Percentiles rank a stretch among this genome's conserved stretches.
Evolutionary conservation across 345 rosid species (phyloP).

Genomic region (Kernera saxatilis): DNA sequence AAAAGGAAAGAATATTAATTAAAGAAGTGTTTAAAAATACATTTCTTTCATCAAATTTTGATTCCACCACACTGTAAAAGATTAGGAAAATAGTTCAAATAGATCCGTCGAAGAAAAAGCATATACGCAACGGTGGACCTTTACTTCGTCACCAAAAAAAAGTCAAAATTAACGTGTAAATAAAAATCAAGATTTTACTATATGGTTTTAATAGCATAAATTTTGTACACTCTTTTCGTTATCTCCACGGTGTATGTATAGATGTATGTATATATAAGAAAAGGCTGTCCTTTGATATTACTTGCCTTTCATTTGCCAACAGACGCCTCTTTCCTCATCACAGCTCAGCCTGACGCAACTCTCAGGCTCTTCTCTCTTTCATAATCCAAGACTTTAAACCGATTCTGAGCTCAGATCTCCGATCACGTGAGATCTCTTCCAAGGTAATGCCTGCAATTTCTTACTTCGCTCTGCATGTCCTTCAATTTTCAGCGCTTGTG

Average conservation of each 20-base stretch:
- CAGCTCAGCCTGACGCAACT: slow-evolving; percentile 25
- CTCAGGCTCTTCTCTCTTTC: slow-evolving; percentile 7
- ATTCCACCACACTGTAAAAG: too few relatives aligned
- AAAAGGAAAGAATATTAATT: too few relatives aligned
- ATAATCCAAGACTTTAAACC: neutral
- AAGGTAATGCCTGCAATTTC: neutral
- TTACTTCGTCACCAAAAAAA: slow-evolving; percentile 4
- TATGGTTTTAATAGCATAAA: too few relatives aligned
- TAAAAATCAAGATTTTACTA: neutral
- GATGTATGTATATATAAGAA: neutral
- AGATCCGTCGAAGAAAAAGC: neutral
- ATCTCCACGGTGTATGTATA: neutral
- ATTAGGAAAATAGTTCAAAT: too few relatives aligned
- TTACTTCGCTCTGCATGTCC: neutral
- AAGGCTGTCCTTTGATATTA: neutral
- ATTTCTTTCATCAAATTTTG: too few relatives aligned
- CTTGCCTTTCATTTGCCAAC: slow-evolving; percentile 17
- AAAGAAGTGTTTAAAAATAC: too few relatives aligned
- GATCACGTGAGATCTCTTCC: slow-evolving; percentile 6
- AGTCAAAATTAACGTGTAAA: neutral
- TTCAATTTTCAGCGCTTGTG: neutral
- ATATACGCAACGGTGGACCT: neutral
- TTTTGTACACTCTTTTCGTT: neutral
- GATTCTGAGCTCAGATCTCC: slow-evolving; percentile 12
- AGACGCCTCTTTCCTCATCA: slow-evolving; percentile 1